Conservation (phyloP, 2,329 filamentous ascomycete genomes). For the Fusarium redolens region DNA sequence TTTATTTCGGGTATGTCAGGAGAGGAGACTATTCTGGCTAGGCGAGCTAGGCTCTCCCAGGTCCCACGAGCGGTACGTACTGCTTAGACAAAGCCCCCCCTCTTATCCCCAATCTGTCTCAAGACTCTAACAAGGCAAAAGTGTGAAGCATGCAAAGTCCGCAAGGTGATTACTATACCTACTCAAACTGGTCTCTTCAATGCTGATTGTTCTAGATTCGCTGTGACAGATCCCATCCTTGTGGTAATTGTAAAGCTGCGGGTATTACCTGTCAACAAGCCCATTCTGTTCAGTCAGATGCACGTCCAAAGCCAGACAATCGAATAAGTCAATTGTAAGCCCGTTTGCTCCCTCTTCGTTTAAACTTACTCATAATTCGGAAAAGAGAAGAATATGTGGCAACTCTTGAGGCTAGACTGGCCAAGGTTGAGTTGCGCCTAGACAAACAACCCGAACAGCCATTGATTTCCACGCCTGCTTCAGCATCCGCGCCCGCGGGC, state of each 20-base stretch:
- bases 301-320: slow-evolving; percentile 20
- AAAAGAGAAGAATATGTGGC: slow-evolving; percentile 29
- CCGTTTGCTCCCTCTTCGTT: rapidly evolving
- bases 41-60: slow-evolving; percentile 21
- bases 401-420: slow-evolving; percentile 13
- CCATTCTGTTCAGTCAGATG: slow-evolving; percentile 5
- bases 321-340: slow-evolving; percentile 26
- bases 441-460: background rate
- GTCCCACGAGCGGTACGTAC: slow-evolving; percentile 32
- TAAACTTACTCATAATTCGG: rapidly evolving
- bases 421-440: slow-evolving; percentile 22
- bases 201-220: slow-evolving; percentile 10
- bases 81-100: background rate
- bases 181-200: rapidly evolving
- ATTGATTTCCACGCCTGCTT: background rate
- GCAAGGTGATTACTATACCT: slow-evolving; percentile 14
- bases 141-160: slow-evolving; percentile 35
- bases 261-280: slow-evolving; percentile 33
- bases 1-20: slow-evolving; percentile 8
- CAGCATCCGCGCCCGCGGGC: background rate
- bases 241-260: slow-evolving; percentile 25
- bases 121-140: slow-evolving; percentile 5
- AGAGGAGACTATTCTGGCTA: slow-evolving; percentile 30
- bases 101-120: background rate
- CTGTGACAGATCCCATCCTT: slow-evolving; percentile 27